Evolutionary conservation across 306 rosid genomes (phyloP).

Genomic region (Mimosa pudica): DNA sequence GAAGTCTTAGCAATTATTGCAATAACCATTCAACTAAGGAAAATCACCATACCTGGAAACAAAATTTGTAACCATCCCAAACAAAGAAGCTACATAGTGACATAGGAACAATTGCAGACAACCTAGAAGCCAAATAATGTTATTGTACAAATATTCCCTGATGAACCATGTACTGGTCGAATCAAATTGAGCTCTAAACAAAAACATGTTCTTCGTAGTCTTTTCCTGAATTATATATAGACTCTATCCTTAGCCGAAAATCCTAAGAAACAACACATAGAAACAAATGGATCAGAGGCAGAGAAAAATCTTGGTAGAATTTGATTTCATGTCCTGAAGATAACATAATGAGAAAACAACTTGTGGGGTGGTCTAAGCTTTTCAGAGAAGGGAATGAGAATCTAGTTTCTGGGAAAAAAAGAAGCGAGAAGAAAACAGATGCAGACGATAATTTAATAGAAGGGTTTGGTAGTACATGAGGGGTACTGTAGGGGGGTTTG

Average conservation of each 20-base stretch:
- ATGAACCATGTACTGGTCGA: conserved; percentile 30
- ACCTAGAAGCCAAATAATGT: conserved; percentile 47
- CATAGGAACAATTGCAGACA: conserved; percentile 44
- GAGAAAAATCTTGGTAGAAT: conserved; percentile 28
- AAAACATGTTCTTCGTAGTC: conserved; percentile 42
- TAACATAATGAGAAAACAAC: conserved; percentile 39
- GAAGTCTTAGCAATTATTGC: not conserved
- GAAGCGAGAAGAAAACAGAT: not conserved
- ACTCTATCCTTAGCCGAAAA: conserved; percentile 3
- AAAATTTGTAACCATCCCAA: conserved; percentile 44
- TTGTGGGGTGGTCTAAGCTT: not conserved
- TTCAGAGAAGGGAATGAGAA: not conserved
- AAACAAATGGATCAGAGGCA: conserved; percentile 42
- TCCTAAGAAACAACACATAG: conserved; percentile 40
- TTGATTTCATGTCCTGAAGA: conserved; percentile 13
- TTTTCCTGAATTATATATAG: conserved; percentile 19
- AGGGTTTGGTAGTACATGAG: not conserved
- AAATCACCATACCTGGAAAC: conserved; percentile 52
- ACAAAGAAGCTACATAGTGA: conserved; percentile 38
- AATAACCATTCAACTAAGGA: not conserved
- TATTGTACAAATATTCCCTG: conserved; percentile 43
- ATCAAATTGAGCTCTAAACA: conserved; percentile 46
- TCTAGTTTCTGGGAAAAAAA: not conserved
- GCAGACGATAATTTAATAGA: not conserved
- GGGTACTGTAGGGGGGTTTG: not conserved